Evolutionary conservation across 352 stramenopile species (phyloP).

Genomic region (Globisporangium carolinianum): DNA sequence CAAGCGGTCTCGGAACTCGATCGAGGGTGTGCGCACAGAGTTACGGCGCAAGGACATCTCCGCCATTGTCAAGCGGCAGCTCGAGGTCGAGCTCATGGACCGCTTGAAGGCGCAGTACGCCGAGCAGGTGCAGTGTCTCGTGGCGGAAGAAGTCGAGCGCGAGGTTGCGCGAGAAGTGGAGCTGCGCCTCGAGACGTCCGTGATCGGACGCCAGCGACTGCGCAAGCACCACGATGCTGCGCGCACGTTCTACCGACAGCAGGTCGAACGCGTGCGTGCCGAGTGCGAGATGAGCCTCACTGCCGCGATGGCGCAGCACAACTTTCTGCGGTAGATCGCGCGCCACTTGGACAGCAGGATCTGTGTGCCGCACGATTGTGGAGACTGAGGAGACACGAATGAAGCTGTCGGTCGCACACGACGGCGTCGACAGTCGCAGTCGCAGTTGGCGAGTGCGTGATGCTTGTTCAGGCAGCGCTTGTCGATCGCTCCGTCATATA

Average conservation of each 20-base stretch:
- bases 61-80: conserved; percentile 16
- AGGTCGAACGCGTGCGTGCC: conserved; percentile 50
- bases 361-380: no score
- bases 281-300: conserved; percentile 69
- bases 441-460: no score
- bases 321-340: conserved; percentile 46
- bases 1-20: conserved; percentile 33
- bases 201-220: conserved; percentile 35
- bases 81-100: conserved; percentile 56
- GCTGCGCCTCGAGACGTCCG: conserved; percentile 36
- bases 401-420: no score
- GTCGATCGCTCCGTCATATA: no score
- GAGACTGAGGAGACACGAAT: no score
- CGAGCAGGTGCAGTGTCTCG: conserved; percentile 40
- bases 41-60: conserved; percentile 38
- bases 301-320: conserved; percentile 55
- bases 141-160: conserved; percentile 54
- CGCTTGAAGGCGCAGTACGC: conserved; percentile 56
- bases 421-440: no score
- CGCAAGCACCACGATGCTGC: conserved; percentile 45
- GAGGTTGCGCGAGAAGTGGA: conserved; percentile 55
- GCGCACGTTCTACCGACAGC: conserved; percentile 39
- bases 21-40: conserved; percentile 42
- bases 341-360: no score
- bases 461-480: no score